Percentiles rank a stretch among this genome's conserved stretches.
Evolutionary conservation across 371 early-diverging fungal species (phyloP).

Genomic region (Mortierella sp.): DNA sequence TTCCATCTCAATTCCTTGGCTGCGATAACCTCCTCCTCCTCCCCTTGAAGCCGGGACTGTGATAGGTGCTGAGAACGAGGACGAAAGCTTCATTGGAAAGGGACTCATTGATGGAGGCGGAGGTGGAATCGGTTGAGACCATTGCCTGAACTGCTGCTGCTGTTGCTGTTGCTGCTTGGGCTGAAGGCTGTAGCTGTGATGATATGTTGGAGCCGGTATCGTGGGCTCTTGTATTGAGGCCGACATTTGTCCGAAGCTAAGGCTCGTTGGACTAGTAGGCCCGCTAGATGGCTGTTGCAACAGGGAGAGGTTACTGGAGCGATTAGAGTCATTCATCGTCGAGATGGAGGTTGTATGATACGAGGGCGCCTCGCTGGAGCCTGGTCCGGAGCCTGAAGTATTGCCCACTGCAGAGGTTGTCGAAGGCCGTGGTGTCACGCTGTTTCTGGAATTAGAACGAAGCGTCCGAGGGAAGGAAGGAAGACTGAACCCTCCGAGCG

Average conservation of each 20-base stretch:
- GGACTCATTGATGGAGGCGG: background rate
- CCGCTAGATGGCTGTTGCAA: background rate
- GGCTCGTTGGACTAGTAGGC: background rate
- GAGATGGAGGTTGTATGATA: background rate
- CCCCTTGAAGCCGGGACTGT: constrained; percentile 15
- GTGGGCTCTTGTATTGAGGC: background rate
- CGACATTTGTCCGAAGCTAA: background rate
- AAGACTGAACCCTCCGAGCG: constrained; percentile 15
- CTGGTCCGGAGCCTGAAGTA: constrained; percentile 1
- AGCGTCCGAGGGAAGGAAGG: constrained; percentile 4
- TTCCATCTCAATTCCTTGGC: constrained; percentile 9
- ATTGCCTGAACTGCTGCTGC: constrained; percentile 1
- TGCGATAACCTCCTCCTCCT: constrained; percentile 22
- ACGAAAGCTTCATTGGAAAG: background rate
- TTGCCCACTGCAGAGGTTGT: constrained; percentile 3
- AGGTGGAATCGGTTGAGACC: constrained; percentile 9
- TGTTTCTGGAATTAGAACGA: constrained; percentile 1
- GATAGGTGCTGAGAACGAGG: background rate
- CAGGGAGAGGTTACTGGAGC: background rate
- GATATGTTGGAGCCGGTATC: background rate
- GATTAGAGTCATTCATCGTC: background rate
- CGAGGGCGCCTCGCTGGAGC: constrained; percentile 5
- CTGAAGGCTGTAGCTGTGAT: background rate
- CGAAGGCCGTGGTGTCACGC: constrained; percentile 4
- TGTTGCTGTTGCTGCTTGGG: constrained; percentile 4